Evolutionary conservation across 768 basidiomycete genomes (phyloP), one percentile per base, ranked within the genome.

Genomic region (Xerocomus spinulosus): DNA sequence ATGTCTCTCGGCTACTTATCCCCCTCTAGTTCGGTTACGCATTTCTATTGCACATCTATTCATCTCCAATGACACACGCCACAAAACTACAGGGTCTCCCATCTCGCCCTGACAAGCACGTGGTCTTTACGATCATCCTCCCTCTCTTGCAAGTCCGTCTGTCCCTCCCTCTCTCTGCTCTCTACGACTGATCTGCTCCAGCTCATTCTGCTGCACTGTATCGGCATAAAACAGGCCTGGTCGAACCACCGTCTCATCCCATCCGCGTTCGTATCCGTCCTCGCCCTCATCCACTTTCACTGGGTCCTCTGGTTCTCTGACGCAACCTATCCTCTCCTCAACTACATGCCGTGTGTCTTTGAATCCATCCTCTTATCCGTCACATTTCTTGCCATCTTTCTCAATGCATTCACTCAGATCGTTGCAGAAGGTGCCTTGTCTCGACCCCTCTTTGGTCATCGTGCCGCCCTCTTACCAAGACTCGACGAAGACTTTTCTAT

Each of bases 401-500:
- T 89, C 43, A 85, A 87, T 51, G 72, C 69, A 10, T 54, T 87
- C 53, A 81, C 83, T 0, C 87, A 88, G 62, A 62, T 89, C 17
- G 69, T 87, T 20, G 70, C 83, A 17, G 74, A 80, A 45, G 85
- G 86, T 4, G 55, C 70, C 6, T 61, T 89, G 12, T 72, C 79
- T 28, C 73, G 80, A 3, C 73, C 84, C 10, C 68, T 87, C n/a
- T 76, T 82, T 26, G 82, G 81, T 7, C 67, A 65, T 21, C 57
- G 64, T 50, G 58, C 71, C 61, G 67, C 63, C 20, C 60, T 78
- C 26, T 55, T 73, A 30, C 72, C 83, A 2, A 78, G 76, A 15
- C 74, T 73, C 61, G 84, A 88, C 32, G 86, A 88, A 62, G 85
- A 87, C 59, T 88, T 85, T 64, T 78, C 80, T 6, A 75, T 87